Evolutionary conservation across 495 filamentous ascomycete species (phyloP).

Genomic region (Penicillium samsonianum): DNA sequence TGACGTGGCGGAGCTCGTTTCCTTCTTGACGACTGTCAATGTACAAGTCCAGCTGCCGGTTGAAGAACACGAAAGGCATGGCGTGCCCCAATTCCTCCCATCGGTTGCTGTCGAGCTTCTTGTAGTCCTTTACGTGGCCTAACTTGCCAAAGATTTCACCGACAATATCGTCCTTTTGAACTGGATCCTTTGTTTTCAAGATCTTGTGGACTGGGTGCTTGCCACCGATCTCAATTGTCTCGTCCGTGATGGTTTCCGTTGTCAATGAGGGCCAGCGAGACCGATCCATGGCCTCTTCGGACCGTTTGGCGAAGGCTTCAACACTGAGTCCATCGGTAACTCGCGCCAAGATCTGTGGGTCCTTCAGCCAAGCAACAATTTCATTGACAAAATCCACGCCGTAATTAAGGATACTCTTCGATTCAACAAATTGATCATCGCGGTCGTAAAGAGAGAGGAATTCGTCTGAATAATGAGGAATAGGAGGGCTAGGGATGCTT

Average conservation of each 20-base stretch:
- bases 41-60: constrained; percentile 78
- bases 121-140: constrained; percentile 76
- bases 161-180: constrained; percentile 68
- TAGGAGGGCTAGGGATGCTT: constrained; percentile 47
- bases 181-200: constrained; percentile 62
- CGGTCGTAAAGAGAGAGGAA: constrained; percentile 72
- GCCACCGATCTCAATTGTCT: constrained; percentile 44
- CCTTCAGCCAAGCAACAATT: constrained; percentile 71
- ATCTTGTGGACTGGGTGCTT: constrained; percentile 65
- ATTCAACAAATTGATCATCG: constrained; percentile 51
- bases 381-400: constrained; percentile 66
- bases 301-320: constrained; percentile 53
- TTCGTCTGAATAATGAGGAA: constrained; percentile 63
- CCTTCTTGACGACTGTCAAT: constrained; percentile 88
- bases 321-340: constrained; percentile 44
- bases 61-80: constrained; percentile 83
- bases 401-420: constrained; percentile 61
- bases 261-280: constrained; percentile 51
- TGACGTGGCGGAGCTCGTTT: constrained; percentile 77
- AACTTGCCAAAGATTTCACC: constrained; percentile 88
- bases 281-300: constrained; percentile 56
- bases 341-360: constrained; percentile 51
- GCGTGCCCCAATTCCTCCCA: constrained; percentile 78
- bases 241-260: constrained; percentile 49
- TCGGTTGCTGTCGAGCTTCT: constrained; percentile 66